Base-by-base conservation (phyloP, 108 stramenopile genomes). In the Cylindrotheca fusiformis region DNA sequence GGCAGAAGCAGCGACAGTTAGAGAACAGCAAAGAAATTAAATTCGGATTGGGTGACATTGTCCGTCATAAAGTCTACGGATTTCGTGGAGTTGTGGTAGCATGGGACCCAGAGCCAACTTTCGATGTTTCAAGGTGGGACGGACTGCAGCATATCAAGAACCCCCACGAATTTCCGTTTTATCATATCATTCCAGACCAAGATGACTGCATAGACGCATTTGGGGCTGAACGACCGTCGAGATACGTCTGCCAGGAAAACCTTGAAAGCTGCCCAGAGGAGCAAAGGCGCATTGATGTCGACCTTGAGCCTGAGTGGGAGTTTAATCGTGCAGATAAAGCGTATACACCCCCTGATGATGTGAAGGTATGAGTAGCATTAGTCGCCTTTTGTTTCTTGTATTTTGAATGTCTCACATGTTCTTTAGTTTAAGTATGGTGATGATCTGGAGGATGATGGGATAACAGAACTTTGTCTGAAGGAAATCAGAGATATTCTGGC, bases 231-330 rank as follows among this genome's bases (percentile, higher is more conserved):
- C 78, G 87, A 49, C 55, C 63, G 17, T 80, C 76, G 48, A 79
- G 88, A 36, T 93, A 90, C 66, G 86, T 90, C 0, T 85, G 87
- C 48, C 75, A 93, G 69, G 86, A 86, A 18, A 90, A 88, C 66
- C 51, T 93, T 23, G 83, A 85, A 49, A 26, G 50, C 25, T 88
- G 85, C 55, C 74, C 72, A 22, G 18, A 32, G 26, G 60, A 80
- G 23, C 49, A 60, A 21, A 27, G 46, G 32, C 48, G 69, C 5
- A 48, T 89, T 20, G 78, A 87, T 36, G 70, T 93, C 27, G 81
- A 80, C 58, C 58, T 85, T 47, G 76, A 81, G 26, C 75, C 71
- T 28, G 83, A 66, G 44, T 93, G 87, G 88, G 64, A 50, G 55
- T 64, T 52, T 58, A 65, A 76, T 41, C 24, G 26, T 8, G 47